Evolutionary conservation across 352 stramenopile species (phyloP), one percentile per base, ranked within the genome.

Genomic region (Phytophthora colocasiae): DNA sequence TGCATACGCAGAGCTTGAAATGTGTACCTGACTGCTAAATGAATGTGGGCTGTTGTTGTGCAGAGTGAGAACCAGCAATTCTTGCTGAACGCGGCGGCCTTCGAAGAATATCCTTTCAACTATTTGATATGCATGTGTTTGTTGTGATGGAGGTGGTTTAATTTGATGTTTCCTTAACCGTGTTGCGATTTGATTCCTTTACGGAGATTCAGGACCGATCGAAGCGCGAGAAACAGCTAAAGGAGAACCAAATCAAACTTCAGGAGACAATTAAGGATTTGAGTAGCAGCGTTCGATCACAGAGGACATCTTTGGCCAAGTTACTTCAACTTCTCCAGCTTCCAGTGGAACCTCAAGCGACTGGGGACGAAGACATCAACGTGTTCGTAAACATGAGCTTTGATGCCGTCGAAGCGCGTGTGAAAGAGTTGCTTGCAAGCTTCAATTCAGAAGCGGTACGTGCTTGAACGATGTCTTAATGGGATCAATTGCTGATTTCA

Each of bases 41-140:
- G 31, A 62, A 47, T 11, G 12, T 31, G 49, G 7, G 24, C 36
- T 26, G 29, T 55, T 17, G 52, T 9, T 40, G 14, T 60, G 24
- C 63, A 89, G 83, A 86, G 69, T 69, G 86, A 95, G 71, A 95
- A 95, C 58, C 82, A 93, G 73, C 80, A 95, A 66, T 92, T 90
- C 43, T 60, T 95, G 73, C 65, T 93, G 53, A 92, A 93, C 40
- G 86, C 85, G 9, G 85, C 83, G 5, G 83, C 86, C 40, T 90
- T 95, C 52, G 86, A 95, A 93, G 83, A 94, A 91, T 91, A 91
- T 93, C 83, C 80, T 89, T 83, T 76, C 45, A 69, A 67, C 59
- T 50, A 19, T 19, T 60, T 53, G 27, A 44, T 39, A 45, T 70
- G 55, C 55, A 77, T 67, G 26, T 73, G 40, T 40, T 44, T 75